Evolutionary conservation across 176 grass and related monocot genomes (phyloP).

Genomic region (Microstegium vimineum): DNA sequence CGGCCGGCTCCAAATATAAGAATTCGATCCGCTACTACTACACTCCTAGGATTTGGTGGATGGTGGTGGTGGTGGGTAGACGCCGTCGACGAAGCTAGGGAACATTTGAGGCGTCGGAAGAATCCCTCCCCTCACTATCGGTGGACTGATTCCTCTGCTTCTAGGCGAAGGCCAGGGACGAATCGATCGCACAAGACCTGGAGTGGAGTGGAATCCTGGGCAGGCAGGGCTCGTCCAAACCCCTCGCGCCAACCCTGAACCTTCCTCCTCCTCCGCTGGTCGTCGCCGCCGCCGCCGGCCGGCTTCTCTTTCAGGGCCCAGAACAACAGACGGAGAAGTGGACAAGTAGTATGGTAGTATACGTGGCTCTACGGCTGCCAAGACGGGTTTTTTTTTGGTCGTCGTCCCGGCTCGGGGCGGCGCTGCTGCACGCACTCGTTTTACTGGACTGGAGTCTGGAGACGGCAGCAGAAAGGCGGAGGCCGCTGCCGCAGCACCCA

Average conservation of each 20-base stretch:
- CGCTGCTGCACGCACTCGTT: background rate
- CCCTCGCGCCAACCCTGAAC: background rate
- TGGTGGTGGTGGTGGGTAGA: background rate
- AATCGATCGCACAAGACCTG: background rate
- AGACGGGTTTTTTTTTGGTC: background rate
- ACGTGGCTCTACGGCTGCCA: background rate
- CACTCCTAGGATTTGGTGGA: background rate
- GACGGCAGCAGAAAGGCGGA: background rate
- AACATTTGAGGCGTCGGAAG: conserved; percentile 8
- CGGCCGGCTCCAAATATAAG: background rate
- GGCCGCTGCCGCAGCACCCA: background rate
- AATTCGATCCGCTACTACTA: background rate
- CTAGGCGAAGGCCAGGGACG: background rate
- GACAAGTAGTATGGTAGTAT: background rate
- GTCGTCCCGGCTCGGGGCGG: background rate
- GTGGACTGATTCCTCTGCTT: conserved; percentile 10
- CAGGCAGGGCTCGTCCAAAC: background rate
- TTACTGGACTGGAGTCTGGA: too few species aligned
- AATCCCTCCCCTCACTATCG: background rate
- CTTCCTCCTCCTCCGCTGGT: background rate
- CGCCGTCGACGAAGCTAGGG: conserved; percentile 11
- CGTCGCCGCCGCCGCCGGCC: background rate
- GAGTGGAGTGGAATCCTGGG: background rate
- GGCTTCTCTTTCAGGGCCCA: background rate
- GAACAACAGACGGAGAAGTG: background rate